phyloP scores from a whole-genome alignment of 2,329 filamentous ascomycete genomes.

The Dothidotthia symphoricarpi region DNA sequence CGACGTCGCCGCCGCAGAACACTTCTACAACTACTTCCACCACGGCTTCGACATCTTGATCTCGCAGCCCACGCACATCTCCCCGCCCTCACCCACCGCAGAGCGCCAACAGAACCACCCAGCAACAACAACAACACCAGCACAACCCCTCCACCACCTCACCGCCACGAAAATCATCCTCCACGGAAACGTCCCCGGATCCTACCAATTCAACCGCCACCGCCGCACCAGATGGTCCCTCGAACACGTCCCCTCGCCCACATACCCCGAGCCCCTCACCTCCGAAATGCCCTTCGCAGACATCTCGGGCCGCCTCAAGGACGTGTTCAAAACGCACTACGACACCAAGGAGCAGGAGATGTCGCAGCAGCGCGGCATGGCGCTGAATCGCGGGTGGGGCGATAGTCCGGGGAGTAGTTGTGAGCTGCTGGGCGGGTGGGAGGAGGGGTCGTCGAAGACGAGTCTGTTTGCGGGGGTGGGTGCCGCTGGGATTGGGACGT shows the following conservation, averaged over 20 bases:
- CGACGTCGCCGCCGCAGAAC: constrained; percentile 62
- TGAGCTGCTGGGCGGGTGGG: constrained; percentile 64
- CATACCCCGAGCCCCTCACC: constrained; percentile 52
- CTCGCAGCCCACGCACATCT: constrained; percentile 63
- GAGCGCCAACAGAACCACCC: constrained; percentile 48
- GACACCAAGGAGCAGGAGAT: constrained; percentile 55
- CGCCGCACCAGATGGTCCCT: constrained; percentile 86
- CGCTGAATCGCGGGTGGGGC: constrained; percentile 85
- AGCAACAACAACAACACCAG: constrained; percentile 25
- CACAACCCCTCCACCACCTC: constrained; percentile 57
- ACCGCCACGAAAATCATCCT: constrained; percentile 90
- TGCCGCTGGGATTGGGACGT: not conserved
- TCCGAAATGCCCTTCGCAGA: constrained; percentile 65
- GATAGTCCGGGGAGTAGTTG: constrained; percentile 88
- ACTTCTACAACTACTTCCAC: constrained; percentile 96
- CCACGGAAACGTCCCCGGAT: constrained; percentile 92
- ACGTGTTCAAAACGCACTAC: constrained; percentile 68
- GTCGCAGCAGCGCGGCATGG: constrained; percentile 64
- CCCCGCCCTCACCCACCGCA: constrained; percentile 54
- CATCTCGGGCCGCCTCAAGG: constrained; percentile 66
- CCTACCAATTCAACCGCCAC: constrained; percentile 94
- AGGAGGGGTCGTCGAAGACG: constrained; percentile 56
- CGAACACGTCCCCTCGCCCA: constrained; percentile 45
- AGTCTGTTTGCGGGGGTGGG: constrained; percentile 35
- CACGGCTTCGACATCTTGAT: constrained; percentile 91